Evolutionary conservation across 768 basidiomycete genomes (phyloP), one percentile per base, ranked within the genome.

Genomic region (Lyophyllum decastes): DNA sequence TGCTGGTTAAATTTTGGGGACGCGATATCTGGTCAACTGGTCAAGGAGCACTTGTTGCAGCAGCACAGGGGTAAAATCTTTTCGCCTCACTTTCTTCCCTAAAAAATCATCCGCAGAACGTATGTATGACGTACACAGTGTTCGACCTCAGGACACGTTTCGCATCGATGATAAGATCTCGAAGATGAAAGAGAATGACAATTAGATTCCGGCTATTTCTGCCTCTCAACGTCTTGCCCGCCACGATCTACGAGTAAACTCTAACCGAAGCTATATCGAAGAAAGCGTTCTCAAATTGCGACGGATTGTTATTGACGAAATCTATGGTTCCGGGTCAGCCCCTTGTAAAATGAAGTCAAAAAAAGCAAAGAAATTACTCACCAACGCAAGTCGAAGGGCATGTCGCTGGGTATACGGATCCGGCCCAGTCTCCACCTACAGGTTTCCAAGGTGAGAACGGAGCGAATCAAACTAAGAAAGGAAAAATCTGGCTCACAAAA

Each of bases 201-300:
- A n/a, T n/a, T n/a, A n/a, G n/a, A n/a, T n/a, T n/a, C n/a, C n/a
- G n/a, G n/a, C n/a, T n/a, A n/a, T n/a, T n/a, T n/a, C n/a, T n/a
- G n/a, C n/a, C n/a, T n/a, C n/a, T n/a, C n/a, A n/a, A n/a, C n/a
- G n/a, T n/a, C n/a, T n/a, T n/a, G 35, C 10, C 4, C 4, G 10
- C 35, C 3, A 16, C 16, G 14, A 38, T 38, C 35, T 38, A 11
- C 35, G 21, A 22, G 55, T 78, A 78, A 2, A 78, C 63, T 35
- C 78, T 78, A 49, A 91, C 69, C 1, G 80, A 78, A 30, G 79
- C 80, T 68, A 92, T 76, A 40, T 88, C 82, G 73, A 88, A 91
- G 73, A 81, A 90, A 0, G 90, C 88, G 17, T 84, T 70, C 16
- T 60, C 48, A 69, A 90, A 91, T 11, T 82, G 82, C 8, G 63